Conservation (phyloP, 2,329 filamentous ascomycete genomes). For the Pseudogymnoascus sp. region DNA sequence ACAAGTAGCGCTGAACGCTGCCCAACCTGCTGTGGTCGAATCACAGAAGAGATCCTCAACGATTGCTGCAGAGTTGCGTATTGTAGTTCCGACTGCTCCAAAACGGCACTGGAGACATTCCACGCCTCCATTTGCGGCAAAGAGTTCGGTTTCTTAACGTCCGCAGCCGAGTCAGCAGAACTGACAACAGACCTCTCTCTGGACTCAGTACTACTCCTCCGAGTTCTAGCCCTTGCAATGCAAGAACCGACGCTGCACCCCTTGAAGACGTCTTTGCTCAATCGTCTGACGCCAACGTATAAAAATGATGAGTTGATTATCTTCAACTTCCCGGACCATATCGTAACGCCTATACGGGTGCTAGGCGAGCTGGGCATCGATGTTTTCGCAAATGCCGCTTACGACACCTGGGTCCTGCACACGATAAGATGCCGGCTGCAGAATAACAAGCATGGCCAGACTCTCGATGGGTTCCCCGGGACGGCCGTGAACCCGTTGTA, state of each 20-base stretch:
- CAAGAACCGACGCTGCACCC: constrained; percentile 21
- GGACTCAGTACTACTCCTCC: constrained; percentile 25
- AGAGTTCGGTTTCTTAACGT: constrained; percentile 24
- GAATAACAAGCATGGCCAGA: constrained; percentile 28
- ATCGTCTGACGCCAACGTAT: constrained; percentile 26
- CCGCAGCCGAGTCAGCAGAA: constrained; percentile 16
- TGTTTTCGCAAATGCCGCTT: constrained; percentile 22
- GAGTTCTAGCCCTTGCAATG: constrained; percentile 24
- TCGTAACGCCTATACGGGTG: constrained; percentile 23
- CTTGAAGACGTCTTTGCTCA: constrained; percentile 23
- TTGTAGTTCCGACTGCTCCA: constrained; percentile 23
- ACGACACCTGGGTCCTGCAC: constrained; percentile 28
- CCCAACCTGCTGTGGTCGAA: constrained; percentile 22
- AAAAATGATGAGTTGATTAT: constrained; percentile 23
- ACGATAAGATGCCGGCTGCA: constrained; percentile 27
- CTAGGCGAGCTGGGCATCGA: constrained; percentile 26
- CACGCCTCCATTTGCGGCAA: constrained; percentile 25
- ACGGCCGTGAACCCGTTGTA: constrained; percentile 25
- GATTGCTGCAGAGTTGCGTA: constrained; percentile 21
- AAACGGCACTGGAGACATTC: constrained; percentile 22
- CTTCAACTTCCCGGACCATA: constrained; percentile 26
- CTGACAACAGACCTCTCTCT: constrained; percentile 19
- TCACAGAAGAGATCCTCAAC: constrained; percentile 16
- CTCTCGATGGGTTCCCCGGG: constrained; percentile 21
- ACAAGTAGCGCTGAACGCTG: constrained; percentile 16